Base-by-base conservation (phyloP, 1,284 basidiomycete genomes). In the Acaromyces ingoldii region DNA sequence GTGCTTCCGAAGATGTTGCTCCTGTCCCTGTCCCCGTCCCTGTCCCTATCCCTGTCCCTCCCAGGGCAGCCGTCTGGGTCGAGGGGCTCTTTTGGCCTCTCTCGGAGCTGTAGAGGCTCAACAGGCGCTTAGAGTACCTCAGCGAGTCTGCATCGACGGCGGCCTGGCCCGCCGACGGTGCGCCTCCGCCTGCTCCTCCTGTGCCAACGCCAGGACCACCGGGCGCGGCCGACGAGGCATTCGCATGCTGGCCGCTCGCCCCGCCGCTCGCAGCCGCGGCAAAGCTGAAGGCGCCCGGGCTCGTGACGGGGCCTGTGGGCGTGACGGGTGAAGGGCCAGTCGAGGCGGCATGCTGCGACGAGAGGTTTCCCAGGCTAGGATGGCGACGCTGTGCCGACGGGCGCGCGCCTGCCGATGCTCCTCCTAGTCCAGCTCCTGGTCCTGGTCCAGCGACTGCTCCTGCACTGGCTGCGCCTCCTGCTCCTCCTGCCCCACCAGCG, bases 281-380 rank as follows among this genome's bases (percentile, higher is more conserved):
- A 55, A 70, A 70, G 28, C 61, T 64, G 49, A 70, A 70, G 7
- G 53, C 62, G 39, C 68, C 66, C 2, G 68, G 68, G 49, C 46
- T 30, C 33, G 19, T 6, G 29, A 22, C 15, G 53, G 49, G 36
- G 38, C 36, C 17, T 24, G 60, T 59, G 22, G 62, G 59, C 24
- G 54, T 42, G 5, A 57, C 56, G 7, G 62, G 54, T 4, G 62
- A 33, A 1, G 55, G 57, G 25, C 61, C 62, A 13, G 54, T 55
- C 15, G 57, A 49, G 36, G 50, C 58, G 4, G 46, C 63, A 51
- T 15, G 21, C n/a, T n/a, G n/a, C n/a, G n/a, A n/a, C 10, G 36
- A 19, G 19, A 60, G 51, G 33, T 55, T 53, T 15, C 49, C 55
- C 4, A 58, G n/a, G 36, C 41, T 52, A 21, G 60, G 60, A 19